Percentiles rank a stretch among this genome's conserved stretches.
Evolutionary conservation across 441 rosid genomes (phyloP).

Genomic region (Gossypium aridum): DNA sequence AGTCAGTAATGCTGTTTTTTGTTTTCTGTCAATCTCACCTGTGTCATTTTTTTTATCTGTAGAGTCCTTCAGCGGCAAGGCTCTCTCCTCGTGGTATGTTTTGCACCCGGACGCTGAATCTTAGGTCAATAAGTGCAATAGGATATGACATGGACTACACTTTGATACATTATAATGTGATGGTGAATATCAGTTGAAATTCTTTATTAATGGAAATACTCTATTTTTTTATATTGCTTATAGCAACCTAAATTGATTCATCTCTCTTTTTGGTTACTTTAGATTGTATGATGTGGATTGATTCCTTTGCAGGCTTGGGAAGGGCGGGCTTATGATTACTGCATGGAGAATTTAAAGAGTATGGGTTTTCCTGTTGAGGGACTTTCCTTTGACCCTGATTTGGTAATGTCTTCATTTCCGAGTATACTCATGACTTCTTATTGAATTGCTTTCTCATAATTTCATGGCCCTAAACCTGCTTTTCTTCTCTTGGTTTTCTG

Average conservation of each 20-base stretch:
- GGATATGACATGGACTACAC: conserved; percentile 99
- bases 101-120: conserved; percentile 87
- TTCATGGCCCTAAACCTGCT: neutral
- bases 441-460: neutral
- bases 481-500: conserved; percentile 13
- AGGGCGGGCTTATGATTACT: conserved; percentile 95
- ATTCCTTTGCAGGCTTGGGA: conserved; percentile 80
- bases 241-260: neutral
- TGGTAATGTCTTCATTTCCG: conserved; percentile 40
- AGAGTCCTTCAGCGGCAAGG: conserved; percentile 79
- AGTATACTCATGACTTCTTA: neutral
- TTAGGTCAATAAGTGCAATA: conserved; percentile 89
- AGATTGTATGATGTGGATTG: conserved; percentile 8
- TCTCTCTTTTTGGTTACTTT: neutral
- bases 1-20: neutral
- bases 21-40: conserved; percentile 12
- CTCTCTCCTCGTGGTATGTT: conserved; percentile 88
- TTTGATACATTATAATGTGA: conserved; percentile 89
- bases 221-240: neutral
- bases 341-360: conserved; percentile 76
- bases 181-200: conserved; percentile 33
- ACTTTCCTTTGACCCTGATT: conserved; percentile 81
- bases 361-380: conserved; percentile 95
- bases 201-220: neutral
- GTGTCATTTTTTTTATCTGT: conserved; percentile 19